Conservation (phyloP, 768 basidiomycete species). For the Crucibulum laeve region DNA sequence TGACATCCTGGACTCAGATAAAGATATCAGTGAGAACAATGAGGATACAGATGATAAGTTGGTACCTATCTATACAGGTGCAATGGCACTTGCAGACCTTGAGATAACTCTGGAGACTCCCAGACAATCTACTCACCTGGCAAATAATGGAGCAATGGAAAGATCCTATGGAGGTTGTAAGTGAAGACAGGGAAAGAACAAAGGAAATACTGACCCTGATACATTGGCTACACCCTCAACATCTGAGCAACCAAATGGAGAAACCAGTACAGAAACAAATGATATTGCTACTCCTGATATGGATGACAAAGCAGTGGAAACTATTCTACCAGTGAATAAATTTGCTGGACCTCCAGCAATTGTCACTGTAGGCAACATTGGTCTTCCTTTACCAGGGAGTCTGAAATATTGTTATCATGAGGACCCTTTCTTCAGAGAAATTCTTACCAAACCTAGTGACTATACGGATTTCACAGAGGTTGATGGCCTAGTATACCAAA, state of each 20-base stretch:
- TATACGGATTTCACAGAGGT: not conserved
- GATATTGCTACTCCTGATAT: not conserved
- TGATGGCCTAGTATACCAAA: not conserved
- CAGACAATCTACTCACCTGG: slow-evolving; percentile 1
- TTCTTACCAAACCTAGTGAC: not conserved
- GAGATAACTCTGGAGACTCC: not conserved
- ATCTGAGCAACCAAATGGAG: too few relatives aligned
- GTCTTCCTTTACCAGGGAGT: not conserved
- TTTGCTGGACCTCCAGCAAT: not conserved
- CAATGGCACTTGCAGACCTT: not conserved
- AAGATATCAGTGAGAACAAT: not conserved
- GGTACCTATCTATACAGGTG: not conserved
- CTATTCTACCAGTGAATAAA: not conserved
- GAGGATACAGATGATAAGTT: not conserved
- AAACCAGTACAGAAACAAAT: not conserved
- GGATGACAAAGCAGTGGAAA: not conserved
- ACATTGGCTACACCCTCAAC: too few relatives aligned
- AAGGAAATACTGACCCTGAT: too few relatives aligned
- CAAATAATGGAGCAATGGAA: not conserved
- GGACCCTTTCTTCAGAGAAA: not conserved
- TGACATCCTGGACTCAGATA: not conserved
- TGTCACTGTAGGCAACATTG: not conserved
- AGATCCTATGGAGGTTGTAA: not conserved
- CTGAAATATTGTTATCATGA: not conserved
- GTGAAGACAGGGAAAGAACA: not conserved